Evolutionary conservation across 208 protist species (phyloP).

Genomic region (Balamuthia mandrillaris): DNA sequence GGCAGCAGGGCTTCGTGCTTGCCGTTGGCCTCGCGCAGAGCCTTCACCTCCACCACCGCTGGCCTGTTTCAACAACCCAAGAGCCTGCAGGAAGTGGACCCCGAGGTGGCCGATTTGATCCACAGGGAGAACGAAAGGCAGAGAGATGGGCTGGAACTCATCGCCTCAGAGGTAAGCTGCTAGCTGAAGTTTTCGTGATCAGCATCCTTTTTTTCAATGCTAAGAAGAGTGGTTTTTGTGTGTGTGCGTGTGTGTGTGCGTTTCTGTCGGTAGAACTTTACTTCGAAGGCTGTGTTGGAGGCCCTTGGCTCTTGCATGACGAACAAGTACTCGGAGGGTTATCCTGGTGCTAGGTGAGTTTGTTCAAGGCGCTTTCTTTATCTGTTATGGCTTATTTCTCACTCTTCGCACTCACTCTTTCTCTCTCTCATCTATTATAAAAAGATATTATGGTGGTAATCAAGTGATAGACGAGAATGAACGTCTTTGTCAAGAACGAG

Average conservation of each 20-base stretch:
- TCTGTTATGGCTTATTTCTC: not conserved
- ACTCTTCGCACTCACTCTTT: not conserved
- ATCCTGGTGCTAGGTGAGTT: conserved; percentile 68
- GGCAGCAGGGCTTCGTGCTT: no score
- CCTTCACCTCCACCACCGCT: no score
- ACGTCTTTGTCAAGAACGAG: conserved; percentile 81
- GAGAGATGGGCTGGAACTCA: conserved; percentile 79
- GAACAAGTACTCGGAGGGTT: conserved; percentile 85
- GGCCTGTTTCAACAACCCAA: no score
- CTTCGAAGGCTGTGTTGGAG: conserved; percentile 74
- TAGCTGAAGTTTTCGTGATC: no score
- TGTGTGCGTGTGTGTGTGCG: not conserved
- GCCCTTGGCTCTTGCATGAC: conserved; percentile 75
- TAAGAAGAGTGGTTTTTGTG: no score
- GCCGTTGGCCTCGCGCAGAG: no score
- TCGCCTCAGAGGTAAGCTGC: conserved; percentile 86
- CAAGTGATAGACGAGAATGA: conserved; percentile 64
- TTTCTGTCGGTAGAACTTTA: conserved; percentile 79
- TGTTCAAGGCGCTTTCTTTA: not conserved
- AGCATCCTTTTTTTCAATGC: no score
- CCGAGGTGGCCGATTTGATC: conserved; percentile 73
- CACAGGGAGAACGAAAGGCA: conserved; percentile 79
- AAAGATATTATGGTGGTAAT: conserved; percentile 78
- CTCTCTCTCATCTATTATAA: not conserved
- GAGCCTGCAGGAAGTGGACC: conserved; percentile 74